Conservation (phyloP, 768 basidiomycete genomes). For the Fomitopsis serialis region DNA sequence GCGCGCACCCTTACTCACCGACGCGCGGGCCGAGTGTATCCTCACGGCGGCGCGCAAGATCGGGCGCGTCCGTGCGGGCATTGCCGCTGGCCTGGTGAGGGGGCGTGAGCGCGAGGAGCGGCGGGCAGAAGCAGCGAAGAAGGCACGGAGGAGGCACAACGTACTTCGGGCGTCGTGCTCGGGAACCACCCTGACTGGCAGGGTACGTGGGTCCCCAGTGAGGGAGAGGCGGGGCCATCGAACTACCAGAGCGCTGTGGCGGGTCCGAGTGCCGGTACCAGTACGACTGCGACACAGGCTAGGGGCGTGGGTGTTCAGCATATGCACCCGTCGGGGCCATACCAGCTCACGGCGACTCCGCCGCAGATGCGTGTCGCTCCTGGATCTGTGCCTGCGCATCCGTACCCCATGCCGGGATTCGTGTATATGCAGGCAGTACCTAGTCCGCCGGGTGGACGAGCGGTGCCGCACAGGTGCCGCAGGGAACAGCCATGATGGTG, state of each 20-base stretch:
- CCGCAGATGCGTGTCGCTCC: neutral
- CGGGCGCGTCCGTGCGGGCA: slow-evolving; percentile 53
- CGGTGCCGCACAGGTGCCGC: neutral
- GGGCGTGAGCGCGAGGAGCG: slow-evolving; percentile 27
- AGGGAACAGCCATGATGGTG: neutral
- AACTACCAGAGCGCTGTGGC: neutral
- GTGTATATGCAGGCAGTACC: slow-evolving; percentile 12
- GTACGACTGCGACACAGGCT: neutral
- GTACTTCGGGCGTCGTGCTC: neutral
- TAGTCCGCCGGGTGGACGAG: slow-evolving; percentile 5
- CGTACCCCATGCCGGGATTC: neutral
- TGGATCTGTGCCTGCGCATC: neutral
- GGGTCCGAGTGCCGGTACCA: neutral
- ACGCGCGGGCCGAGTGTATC: slow-evolving; percentile 68
- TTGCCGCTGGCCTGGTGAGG: slow-evolving; percentile 46
- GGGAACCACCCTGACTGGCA: neutral
- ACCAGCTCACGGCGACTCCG: neutral
- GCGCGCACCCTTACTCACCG: slow-evolving; percentile 37
- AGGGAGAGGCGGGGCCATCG: neutral
- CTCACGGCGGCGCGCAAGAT: slow-evolving; percentile 67
- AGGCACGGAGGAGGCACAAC: neutral
- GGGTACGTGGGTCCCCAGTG: neutral
- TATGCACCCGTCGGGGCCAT: neutral
- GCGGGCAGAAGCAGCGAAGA: slow-evolving; percentile 9
- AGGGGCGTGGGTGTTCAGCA: neutral